phyloP scores from a whole-genome alignment of 1,284 basidiomycete genomes.

The Ceratobasidium papillatum region DNA sequence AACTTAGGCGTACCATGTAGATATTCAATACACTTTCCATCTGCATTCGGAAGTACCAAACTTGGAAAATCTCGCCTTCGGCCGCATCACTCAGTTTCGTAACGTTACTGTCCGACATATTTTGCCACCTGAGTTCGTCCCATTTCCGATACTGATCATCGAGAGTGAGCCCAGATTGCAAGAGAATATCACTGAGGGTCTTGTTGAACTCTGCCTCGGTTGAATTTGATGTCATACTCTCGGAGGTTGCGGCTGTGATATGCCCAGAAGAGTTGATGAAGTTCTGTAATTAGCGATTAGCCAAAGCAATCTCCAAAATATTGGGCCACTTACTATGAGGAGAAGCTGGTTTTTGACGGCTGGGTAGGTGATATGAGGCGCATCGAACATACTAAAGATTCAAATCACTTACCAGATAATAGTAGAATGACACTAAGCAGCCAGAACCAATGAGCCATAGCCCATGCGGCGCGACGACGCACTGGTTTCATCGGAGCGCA shows the following conservation, averaged over 20 bases:
- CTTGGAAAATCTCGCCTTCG: neutral
- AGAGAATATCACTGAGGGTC: neutral
- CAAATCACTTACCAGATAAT: neutral
- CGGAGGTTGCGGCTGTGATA: neutral
- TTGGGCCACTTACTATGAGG: neutral
- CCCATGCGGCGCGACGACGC: neutral
- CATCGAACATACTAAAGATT: neutral
- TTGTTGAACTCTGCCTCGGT: neutral
- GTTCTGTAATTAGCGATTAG: neutral
- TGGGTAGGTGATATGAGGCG: neutral
- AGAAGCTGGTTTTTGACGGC: slow-evolving; percentile 20
- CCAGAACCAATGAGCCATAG: slow-evolving; percentile 1
- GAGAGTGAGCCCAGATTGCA: neutral
- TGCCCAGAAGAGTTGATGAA: neutral
- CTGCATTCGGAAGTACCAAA: neutral
- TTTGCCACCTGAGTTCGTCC: neutral
- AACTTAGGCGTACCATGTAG: neutral
- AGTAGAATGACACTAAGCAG: slow-evolving; percentile 19
- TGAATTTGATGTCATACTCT: neutral
- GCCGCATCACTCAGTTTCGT: neutral
- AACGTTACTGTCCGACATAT: neutral
- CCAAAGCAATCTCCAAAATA: neutral
- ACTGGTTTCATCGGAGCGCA: neutral
- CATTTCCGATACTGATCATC: neutral
- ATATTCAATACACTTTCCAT: neutral